Conservation (phyloP, 148 eudicot genomes). For the Persicaria tinctoria region DNA sequence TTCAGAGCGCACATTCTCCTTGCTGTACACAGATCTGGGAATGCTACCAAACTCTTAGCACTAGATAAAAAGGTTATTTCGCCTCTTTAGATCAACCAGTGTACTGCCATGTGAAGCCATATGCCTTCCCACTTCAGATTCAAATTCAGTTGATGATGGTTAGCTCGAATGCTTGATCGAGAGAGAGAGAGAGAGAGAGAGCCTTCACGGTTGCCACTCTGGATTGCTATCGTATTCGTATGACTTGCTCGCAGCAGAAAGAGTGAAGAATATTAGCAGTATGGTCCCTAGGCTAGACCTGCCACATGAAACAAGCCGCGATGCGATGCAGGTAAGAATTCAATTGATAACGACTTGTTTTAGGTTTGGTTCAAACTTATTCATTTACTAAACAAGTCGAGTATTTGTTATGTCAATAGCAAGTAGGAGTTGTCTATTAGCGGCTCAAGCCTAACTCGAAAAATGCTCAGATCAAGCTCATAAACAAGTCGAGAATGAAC, state of each 20-base stretch:
- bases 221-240: constrained; percentile 26
- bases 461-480: no score
- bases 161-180: not conserved
- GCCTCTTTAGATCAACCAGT: not conserved
- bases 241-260: constrained; percentile 35
- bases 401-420: no score
- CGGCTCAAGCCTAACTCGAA: no score
- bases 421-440: no score
- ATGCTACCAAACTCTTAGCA: not conserved
- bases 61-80: not conserved
- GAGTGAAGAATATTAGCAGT: constrained; percentile 67
- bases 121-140: not conserved
- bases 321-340: no score
- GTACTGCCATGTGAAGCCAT: not conserved
- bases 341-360: no score
- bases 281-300: constrained; percentile 82
- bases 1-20: not conserved
- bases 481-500: no score
- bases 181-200: not conserved
- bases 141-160: not conserved
- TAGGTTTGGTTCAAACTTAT: no score
- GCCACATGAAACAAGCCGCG: constrained; percentile 7
- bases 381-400: no score
- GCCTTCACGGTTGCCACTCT: constrained; percentile 23
- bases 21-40: not conserved